Evolutionary conservation across 305 asterid species (phyloP).

Genomic region (Rubia tinctorum): DNA sequence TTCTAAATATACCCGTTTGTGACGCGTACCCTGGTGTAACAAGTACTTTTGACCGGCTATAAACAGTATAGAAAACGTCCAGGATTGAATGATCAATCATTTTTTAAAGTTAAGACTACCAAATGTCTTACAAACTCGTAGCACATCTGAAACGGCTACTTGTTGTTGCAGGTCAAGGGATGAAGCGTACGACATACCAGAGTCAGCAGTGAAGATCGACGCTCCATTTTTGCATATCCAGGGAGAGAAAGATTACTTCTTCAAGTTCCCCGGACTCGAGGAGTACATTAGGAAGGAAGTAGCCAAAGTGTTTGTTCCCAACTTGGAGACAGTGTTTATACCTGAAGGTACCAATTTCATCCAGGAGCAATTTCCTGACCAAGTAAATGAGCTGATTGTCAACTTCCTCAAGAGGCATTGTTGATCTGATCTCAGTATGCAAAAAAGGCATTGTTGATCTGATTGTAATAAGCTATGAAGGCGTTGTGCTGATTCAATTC

Average conservation of each 20-base stretch:
- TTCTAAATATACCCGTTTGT: too few species aligned
- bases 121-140: neutral
- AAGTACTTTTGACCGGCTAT: too few species aligned
- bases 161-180: slow-evolving; percentile 27
- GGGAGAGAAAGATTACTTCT: slow-evolving; percentile 61
- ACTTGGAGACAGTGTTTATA: slow-evolving; percentile 50
- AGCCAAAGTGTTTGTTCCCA: slow-evolving; percentile 46
- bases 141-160: neutral
- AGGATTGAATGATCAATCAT: too few species aligned
- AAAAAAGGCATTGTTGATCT: neutral
- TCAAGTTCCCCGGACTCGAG: slow-evolving; percentile 53
- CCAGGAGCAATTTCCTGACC: slow-evolving; percentile 72
- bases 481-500: neutral
- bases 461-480: neutral
- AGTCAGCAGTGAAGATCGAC: slow-evolving; percentile 27
- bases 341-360: slow-evolving; percentile 80
- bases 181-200: slow-evolving; percentile 24
- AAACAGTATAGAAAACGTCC: too few species aligned
- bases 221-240: slow-evolving; percentile 54
- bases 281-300: slow-evolving; percentile 47
- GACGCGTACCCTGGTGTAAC: too few species aligned
- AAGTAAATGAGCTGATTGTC: slow-evolving; percentile 46
- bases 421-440: neutral
- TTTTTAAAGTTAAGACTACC: neutral
- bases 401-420: slow-evolving; percentile 39